Evolutionary conservation across 2,329 filamentous ascomycete species (phyloP).

Genomic region (Knufia petricola): DNA sequence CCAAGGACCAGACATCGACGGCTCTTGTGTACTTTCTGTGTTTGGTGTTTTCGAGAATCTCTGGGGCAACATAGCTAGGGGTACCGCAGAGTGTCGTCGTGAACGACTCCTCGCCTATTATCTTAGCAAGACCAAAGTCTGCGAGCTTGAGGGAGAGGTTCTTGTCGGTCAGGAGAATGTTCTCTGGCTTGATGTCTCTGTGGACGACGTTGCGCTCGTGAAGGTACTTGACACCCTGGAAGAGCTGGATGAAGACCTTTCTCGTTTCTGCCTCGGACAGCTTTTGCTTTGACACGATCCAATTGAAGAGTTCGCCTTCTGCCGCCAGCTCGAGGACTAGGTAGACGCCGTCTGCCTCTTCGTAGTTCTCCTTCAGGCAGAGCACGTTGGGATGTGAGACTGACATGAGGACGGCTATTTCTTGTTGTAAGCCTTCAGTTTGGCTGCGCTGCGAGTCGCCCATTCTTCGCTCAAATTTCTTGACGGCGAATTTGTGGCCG

Average conservation of each 20-base stretch:
- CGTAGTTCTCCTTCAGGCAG: conserved; percentile 89
- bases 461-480: conserved; percentile 80
- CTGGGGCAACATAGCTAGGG: conserved; percentile 93
- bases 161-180: conserved; percentile 81
- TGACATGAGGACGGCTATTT: conserved; percentile 94
- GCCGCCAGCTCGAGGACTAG: conserved; percentile 81
- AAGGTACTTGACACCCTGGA: conserved; percentile 89
- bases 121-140: conserved; percentile 95
- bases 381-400: conserved; percentile 89
- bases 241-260: conserved; percentile 81
- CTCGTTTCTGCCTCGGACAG: conserved; percentile 74
- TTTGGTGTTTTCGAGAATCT: conserved; percentile 75
- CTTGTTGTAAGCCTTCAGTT: conserved; percentile 79
- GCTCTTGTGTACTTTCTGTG: conserved; percentile 86
- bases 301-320: conserved; percentile 92
- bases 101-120: conserved; percentile 96
- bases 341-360: conserved; percentile 83
- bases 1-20: conserved; percentile 92
- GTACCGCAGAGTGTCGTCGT: conserved; percentile 92
- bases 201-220: conserved; percentile 97
- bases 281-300: conserved; percentile 84
- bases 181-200: conserved; percentile 95
- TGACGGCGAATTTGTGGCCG: conserved; percentile 79
- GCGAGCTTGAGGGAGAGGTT: conserved; percentile 81
- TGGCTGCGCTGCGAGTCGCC: conserved; percentile 77